phyloP scores from a whole-genome alignment of 768 basidiomycete species.

The Chalciporus piperatus region DNA sequence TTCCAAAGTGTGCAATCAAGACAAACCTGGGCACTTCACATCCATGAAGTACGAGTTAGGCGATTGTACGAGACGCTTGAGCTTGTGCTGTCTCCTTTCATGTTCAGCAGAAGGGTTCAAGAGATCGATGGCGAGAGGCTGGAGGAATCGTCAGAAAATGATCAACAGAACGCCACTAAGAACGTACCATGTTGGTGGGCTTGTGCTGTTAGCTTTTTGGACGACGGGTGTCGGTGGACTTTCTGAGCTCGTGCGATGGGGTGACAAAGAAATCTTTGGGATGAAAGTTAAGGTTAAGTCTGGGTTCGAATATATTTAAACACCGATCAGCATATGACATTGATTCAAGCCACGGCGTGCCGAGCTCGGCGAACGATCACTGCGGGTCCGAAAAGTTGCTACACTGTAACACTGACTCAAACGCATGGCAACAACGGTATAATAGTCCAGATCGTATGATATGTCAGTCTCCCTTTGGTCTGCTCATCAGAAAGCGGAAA shows the following conservation, averaged over 20 bases:
- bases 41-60: constrained; percentile 99
- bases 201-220: constrained; percentile 6
- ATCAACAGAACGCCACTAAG: background rate
- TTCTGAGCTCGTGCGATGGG: background rate
- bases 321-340: background rate
- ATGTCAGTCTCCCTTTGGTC: background rate
- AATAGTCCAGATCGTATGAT: background rate
- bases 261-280: background rate
- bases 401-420: background rate
- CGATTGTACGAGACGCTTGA: constrained; percentile 97
- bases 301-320: background rate
- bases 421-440: background rate
- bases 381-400: no score
- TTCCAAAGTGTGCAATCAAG: background rate
- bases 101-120: constrained; percentile 90
- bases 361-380: background rate
- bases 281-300: background rate
- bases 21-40: constrained; percentile 94
- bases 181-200: constrained; percentile 20
- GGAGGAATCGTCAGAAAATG: constrained; percentile 6
- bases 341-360: background rate
- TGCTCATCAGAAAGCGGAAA: constrained; percentile 12
- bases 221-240: constrained; percentile 9
- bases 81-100: constrained; percentile 93
- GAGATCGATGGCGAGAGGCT: constrained; percentile 98